Evolutionary conservation across 164 flowering plant species (phyloP).

Genomic region (Warburgia ugandensis): DNA sequence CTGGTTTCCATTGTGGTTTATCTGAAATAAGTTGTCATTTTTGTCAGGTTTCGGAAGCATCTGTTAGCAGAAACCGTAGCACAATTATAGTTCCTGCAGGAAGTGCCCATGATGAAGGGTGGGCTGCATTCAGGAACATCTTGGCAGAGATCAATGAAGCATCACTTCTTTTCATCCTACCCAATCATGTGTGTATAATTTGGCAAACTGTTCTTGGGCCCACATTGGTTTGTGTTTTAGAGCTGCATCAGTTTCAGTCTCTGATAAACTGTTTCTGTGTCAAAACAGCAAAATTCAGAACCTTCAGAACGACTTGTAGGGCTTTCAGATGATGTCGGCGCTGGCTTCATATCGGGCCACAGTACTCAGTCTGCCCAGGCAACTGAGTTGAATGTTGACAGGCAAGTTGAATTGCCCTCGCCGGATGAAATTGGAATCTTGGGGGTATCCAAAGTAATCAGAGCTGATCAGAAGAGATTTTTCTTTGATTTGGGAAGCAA

Average conservation of each 20-base stretch:
- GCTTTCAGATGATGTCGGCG: slow-evolving; percentile 97
- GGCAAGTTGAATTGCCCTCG: slow-evolving; percentile 63
- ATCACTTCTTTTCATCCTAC: slow-evolving; percentile 53
- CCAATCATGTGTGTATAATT: slow-evolving; percentile 50
- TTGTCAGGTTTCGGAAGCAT: slow-evolving; percentile 87
- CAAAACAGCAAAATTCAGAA: slow-evolving; percentile 64
- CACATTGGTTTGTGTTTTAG: no score
- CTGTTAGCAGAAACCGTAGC: slow-evolving; percentile 93
- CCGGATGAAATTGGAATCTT: slow-evolving; percentile 60
- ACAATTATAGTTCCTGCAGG: slow-evolving; percentile 98
- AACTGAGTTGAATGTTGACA: slow-evolving; percentile 59
- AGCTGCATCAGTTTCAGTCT: slow-evolving; percentile 5
- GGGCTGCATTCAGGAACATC: slow-evolving; percentile 94
- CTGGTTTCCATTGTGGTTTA: not conserved
- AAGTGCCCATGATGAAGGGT: slow-evolving; percentile 81
- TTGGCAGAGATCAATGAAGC: slow-evolving; percentile 91
- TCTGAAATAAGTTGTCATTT: not conserved
- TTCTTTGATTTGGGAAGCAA: slow-evolving; percentile 98
- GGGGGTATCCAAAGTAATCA: slow-evolving; percentile 78
- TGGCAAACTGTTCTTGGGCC: not conserved
- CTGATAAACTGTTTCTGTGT: not conserved
- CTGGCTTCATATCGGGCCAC: slow-evolving; percentile 89
- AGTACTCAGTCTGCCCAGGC: slow-evolving; percentile 51
- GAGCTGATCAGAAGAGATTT: slow-evolving; percentile 94
- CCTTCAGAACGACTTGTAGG: slow-evolving; percentile 72